Evolutionary conservation across 257 asterid species (phyloP).

Genomic region (Solanum rostratum): DNA sequence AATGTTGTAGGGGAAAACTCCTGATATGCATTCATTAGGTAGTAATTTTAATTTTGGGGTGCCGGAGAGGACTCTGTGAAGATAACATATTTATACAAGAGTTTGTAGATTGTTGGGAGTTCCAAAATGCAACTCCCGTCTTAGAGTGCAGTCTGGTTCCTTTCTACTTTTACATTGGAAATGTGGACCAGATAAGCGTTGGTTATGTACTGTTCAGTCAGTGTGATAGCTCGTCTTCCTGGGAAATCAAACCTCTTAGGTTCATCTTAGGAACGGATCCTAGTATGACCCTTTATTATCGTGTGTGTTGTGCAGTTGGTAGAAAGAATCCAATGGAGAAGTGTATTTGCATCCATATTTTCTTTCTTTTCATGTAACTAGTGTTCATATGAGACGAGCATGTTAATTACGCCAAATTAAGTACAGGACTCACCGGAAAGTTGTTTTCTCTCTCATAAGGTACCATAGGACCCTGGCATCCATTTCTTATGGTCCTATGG

Average conservation of each 20-base stretch:
- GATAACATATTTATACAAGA: conserved; percentile 12
- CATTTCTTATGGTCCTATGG: not conserved
- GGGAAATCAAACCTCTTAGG: conserved; percentile 20
- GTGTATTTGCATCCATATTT: not conserved
- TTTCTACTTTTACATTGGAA: conserved; percentile 47
- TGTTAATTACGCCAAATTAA: not conserved
- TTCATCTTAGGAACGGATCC: conserved; percentile 41
- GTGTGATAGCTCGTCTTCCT: conserved; percentile 11
- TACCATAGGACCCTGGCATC: not conserved
- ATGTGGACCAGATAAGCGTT: conserved; percentile 18
- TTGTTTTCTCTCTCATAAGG: not conserved
- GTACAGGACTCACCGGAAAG: not conserved
- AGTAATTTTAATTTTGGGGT: not conserved
- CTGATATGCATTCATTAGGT: not conserved
- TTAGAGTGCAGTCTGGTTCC: conserved; percentile 21
- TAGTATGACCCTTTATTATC: conserved; percentile 11
- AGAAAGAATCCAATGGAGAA: conserved; percentile 8
- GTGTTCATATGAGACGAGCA: not conserved
- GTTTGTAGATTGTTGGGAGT: conserved; percentile 20
- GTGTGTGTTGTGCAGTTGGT: conserved; percentile 7
- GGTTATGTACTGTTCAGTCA: conserved; percentile 5
- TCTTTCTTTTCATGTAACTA: not conserved
- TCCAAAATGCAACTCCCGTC: conserved; percentile 15
- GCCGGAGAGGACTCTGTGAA: conserved; percentile 14
- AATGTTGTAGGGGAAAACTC: not conserved